phyloP scores from a whole-genome alignment of 768 basidiomycete species.

The Pleurotus eryngii region DNA sequence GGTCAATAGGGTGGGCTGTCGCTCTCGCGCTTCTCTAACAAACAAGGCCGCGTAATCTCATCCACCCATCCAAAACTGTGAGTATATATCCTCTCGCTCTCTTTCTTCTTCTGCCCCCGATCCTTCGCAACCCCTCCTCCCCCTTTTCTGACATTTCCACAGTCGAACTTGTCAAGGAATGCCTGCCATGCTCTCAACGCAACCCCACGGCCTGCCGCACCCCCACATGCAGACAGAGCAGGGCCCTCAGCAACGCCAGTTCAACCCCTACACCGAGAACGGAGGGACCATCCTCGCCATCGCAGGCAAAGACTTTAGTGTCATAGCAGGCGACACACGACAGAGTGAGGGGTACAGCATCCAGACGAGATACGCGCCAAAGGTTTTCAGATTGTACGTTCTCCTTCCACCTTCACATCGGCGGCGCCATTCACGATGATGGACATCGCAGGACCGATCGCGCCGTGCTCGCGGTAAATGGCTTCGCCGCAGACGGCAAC shows the following conservation, averaged over 20 bases:
- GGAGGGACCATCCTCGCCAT: constrained; percentile 97
- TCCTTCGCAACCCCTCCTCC: constrained; percentile 21
- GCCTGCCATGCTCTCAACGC: constrained; percentile 36
- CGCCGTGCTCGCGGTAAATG: constrained; percentile 92
- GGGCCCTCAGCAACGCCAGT: constrained; percentile 51
- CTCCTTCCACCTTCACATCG: neutral
- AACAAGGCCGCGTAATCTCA: constrained; percentile 31
- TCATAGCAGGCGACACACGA: constrained; percentile 95
- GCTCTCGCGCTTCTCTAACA: constrained; percentile 10
- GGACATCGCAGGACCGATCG: constrained; percentile 72
- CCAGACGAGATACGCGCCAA: constrained; percentile 95
- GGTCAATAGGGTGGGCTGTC: constrained; percentile 30
- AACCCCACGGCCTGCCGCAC: constrained; percentile 9
- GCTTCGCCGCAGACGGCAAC: constrained; percentile 96
- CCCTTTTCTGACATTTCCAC: constrained; percentile 16
- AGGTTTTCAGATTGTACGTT: constrained; percentile 88
- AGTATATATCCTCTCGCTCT: constrained; percentile 9
- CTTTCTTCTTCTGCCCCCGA: constrained; percentile 23
- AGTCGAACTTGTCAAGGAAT: constrained; percentile 18
- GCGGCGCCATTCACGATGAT: constrained; percentile 5
- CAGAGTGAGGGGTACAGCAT: constrained; percentile 98
- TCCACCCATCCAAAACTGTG: constrained; percentile 27
- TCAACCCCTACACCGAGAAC: constrained; percentile 90
- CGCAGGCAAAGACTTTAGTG: constrained; percentile 88
- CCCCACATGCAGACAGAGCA: constrained; percentile 1